phyloP scores from a whole-genome alignment of 257 asterid species.

The Apocynum venetum region DNA sequence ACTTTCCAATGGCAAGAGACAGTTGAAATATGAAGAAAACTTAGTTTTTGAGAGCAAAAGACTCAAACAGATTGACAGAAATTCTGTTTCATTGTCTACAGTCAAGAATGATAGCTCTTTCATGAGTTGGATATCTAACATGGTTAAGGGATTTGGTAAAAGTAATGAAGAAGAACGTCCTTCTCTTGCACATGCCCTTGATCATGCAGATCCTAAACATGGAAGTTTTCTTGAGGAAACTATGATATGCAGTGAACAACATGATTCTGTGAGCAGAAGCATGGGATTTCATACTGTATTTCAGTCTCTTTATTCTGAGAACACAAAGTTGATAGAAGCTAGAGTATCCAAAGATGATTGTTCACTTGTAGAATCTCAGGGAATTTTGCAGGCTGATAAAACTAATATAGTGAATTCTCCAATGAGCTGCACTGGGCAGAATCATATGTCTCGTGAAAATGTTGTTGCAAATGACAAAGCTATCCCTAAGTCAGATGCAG shows the following conservation, averaged over 20 bases:
- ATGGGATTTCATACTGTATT: constrained; percentile 48
- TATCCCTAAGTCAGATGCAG: constrained; percentile 19
- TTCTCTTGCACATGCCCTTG: constrained; percentile 24
- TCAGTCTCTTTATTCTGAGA: constrained; percentile 42
- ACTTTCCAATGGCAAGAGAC: constrained; percentile 36
- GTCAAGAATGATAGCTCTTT: constrained; percentile 48
- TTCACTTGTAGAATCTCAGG: constrained; percentile 24
- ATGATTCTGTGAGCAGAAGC: constrained; percentile 23
- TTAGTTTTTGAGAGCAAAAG: constrained; percentile 41
- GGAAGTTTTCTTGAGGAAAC: constrained; percentile 24
- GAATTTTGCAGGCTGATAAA: constrained; percentile 19
- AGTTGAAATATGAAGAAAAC: constrained; percentile 21
- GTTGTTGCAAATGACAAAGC: constrained; percentile 23
- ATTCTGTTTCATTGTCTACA: constrained; percentile 27
- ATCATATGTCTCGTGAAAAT: constrained; percentile 24
- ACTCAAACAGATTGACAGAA: constrained; percentile 33
- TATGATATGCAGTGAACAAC: constrained; percentile 16
- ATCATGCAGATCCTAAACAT: constrained; percentile 21
- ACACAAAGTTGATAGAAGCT: constrained; percentile 20
- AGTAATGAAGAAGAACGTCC: constrained; percentile 27
- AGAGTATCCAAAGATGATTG: constrained; percentile 21
- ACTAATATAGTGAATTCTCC: constrained; percentile 16
- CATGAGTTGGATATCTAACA: constrained; percentile 68
- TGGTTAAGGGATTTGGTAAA: constrained; percentile 58
- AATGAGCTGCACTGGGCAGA: constrained; percentile 11